phyloP scores from a whole-genome alignment of 306 rosid genomes.

The Citrullus colocynthis region DNA sequence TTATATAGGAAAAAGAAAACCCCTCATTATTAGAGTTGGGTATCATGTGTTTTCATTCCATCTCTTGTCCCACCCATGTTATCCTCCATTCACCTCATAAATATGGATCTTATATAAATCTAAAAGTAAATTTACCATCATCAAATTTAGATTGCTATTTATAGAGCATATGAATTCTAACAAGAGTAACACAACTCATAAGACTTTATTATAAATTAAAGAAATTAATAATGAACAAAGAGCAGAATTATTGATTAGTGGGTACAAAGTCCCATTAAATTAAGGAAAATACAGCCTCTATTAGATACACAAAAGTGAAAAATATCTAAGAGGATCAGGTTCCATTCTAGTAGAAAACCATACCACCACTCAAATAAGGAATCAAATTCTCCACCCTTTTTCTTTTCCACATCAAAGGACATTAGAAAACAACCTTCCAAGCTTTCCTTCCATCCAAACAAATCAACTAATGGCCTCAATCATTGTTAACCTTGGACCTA shows the following conservation, averaged over 20 bases:
- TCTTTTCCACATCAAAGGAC: background rate
- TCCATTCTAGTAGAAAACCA: conserved; percentile 28
- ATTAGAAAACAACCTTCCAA: background rate
- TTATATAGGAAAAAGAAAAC: background rate
- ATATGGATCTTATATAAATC: background rate
- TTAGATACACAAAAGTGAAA: conserved; percentile 31
- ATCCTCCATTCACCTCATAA: background rate
- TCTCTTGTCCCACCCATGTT: background rate
- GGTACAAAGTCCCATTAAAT: conserved; percentile 17
- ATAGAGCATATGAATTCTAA: background rate
- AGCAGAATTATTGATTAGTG: conserved; percentile 7
- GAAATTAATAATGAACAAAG: conserved; percentile 10
- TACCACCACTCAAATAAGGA: conserved; percentile 43
- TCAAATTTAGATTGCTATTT: background rate
- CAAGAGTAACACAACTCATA: background rate
- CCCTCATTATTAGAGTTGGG: background rate
- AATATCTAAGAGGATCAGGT: conserved; percentile 23
- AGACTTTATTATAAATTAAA: background rate
- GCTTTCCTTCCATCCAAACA: background rate
- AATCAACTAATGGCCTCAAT: conserved; percentile 2
- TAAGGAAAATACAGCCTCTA: conserved; percentile 32
- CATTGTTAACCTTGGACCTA: background rate
- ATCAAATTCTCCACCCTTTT: conserved; percentile 8
- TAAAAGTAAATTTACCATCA: background rate
- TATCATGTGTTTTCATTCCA: background rate